Percentiles rank a stretch among this genome's conserved stretches.
These are phyloP conservation scores for Diaporthe vexans DNA, from an alignment of 2,329 filamentous ascomycete species.

Conservation along the genomic window DNA sequence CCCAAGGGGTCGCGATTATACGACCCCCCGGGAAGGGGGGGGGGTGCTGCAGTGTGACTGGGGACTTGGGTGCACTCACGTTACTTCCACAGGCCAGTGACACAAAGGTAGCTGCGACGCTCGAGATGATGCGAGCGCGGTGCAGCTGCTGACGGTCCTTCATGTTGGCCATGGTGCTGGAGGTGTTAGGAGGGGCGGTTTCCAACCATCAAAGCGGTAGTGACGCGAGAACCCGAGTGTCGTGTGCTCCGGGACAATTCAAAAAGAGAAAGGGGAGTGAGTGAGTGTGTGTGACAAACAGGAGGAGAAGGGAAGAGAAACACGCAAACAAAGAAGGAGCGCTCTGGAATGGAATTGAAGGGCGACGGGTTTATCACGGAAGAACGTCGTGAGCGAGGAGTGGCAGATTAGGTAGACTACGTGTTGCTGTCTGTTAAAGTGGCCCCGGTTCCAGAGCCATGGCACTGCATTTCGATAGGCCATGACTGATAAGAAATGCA, in stretches of 20 bases:
- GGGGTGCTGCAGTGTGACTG: not conserved
- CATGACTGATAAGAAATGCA: slow-evolving; percentile 31
- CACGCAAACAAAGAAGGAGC: slow-evolving; percentile 9
- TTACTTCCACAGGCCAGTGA: slow-evolving; percentile 94
- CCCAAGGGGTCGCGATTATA: not conserved
- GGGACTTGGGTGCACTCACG: slow-evolving; percentile 63
- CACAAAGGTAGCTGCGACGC: slow-evolving; percentile 86
- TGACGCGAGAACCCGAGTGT: not conserved
- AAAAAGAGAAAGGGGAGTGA: not conserved
- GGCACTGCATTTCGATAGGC: slow-evolving; percentile 28
- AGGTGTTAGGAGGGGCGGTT: not conserved
- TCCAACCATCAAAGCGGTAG: slow-evolving; percentile 26
- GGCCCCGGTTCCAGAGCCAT: slow-evolving; percentile 17
- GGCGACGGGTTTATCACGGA: slow-evolving; percentile 19
- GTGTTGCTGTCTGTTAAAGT: slow-evolving; percentile 28
- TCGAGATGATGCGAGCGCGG: slow-evolving; percentile 82
- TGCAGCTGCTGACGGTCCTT: slow-evolving; percentile 65
- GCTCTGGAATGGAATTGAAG: slow-evolving; percentile 8
- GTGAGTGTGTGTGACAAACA: not conserved
- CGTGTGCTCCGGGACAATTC: not conserved
- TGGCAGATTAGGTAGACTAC: slow-evolving; percentile 20
- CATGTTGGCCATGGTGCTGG: slow-evolving; percentile 52
- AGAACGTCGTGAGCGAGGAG: slow-evolving; percentile 2
- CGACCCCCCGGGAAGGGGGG: no score
- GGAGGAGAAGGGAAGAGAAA: slow-evolving; percentile 1